Percentiles rank a stretch among this genome's conserved stretches.
Evolutionary conservation across 176 grass and related monocot species (phyloP).

Genomic region (Musa acuminata): DNA sequence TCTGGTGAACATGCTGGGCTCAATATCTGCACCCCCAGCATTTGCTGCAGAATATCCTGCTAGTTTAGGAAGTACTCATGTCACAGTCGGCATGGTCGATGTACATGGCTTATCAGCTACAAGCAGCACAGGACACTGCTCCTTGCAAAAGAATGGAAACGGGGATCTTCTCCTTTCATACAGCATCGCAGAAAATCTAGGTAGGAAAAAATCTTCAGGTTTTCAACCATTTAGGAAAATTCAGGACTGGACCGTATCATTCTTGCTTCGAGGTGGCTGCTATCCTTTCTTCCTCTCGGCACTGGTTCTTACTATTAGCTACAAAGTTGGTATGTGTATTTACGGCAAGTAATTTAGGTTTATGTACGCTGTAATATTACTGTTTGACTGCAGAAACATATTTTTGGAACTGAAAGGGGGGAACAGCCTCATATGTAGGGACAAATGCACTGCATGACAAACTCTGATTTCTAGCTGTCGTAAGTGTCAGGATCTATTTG

Average conservation of each 20-base stretch:
- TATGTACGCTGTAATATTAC: not conserved
- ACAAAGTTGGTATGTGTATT: slow-evolving; percentile 60
- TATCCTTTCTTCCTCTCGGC: slow-evolving; percentile 62
- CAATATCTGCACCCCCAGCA: slow-evolving; percentile 67
- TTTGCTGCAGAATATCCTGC: slow-evolving; percentile 57
- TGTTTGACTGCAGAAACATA: no score
- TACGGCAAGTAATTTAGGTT: slow-evolving; percentile 40
- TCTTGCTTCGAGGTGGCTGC: slow-evolving; percentile 45
- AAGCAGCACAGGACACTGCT: slow-evolving; percentile 31
- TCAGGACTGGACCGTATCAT: slow-evolving; percentile 19
- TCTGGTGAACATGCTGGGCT: slow-evolving; percentile 63
- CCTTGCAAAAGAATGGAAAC: slow-evolving; percentile 35
- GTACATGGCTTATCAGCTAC: slow-evolving; percentile 30
- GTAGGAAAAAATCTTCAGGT: slow-evolving; percentile 25
- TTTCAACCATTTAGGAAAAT: slow-evolving; percentile 28
- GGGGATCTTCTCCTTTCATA: slow-evolving; percentile 44
- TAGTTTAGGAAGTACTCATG: slow-evolving; percentile 9
- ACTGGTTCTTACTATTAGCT: slow-evolving; percentile 63
- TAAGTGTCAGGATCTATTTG: not conserved
- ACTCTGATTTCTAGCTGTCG: not conserved
- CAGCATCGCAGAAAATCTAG: slow-evolving; percentile 20
- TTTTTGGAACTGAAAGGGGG: not conserved
- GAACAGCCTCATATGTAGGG: not conserved
- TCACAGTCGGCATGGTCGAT: slow-evolving; percentile 31
- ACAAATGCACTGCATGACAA: not conserved